These are phyloP conservation scores for Penicillium sp. DNA, from an alignment of 2,329 filamentous ascomycete genomes.

Conservation along the genomic window DNA sequence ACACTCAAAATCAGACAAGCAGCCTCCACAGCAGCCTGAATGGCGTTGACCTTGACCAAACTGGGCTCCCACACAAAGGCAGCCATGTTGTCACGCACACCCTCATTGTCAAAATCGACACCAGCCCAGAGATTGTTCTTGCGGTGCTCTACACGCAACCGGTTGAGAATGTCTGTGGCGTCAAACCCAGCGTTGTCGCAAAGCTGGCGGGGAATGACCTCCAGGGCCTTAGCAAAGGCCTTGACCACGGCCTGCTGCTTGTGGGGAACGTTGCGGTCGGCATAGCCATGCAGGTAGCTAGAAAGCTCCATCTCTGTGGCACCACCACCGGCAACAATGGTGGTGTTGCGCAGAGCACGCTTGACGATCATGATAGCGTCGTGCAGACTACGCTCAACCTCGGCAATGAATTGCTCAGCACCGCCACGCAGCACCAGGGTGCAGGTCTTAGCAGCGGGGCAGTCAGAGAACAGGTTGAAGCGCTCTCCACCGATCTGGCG, in stretches of 20 bases:
- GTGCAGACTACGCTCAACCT: constrained; percentile 95
- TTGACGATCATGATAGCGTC: constrained; percentile 99
- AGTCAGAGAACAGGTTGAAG: constrained; percentile 98
- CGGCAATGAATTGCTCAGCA: constrained; percentile 98
- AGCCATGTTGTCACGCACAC: constrained; percentile 91
- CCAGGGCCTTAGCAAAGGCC: constrained; percentile 93
- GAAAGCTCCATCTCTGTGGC: constrained; percentile 97
- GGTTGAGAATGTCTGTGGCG: constrained; percentile 96
- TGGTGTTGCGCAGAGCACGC: constrained; percentile 91
- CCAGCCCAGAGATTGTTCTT: constrained; percentile 93
- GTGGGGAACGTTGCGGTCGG: constrained; percentile 87
- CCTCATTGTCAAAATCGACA: constrained; percentile 92
- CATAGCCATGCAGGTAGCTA: constrained; percentile 87
- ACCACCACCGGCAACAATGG: constrained; percentile 92
- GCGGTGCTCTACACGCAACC: constrained; percentile 91
- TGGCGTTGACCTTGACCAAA: constrained; percentile 94
- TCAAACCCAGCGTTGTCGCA: constrained; percentile 99
- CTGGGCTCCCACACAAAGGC: constrained; percentile 97
- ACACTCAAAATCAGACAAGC: constrained; percentile 94
- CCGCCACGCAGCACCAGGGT: constrained; percentile 93
- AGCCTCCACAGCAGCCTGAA: constrained; percentile 94
- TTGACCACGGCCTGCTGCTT: constrained; percentile 99
- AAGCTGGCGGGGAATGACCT: constrained; percentile 93
- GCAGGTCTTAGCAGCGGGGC: constrained; percentile 93
- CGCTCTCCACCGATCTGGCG: constrained; percentile 95